Evolutionary conservation across 768 basidiomycete genomes (phyloP), one percentile per base, ranked within the genome.

Genomic region (Astraeus odoratus): DNA sequence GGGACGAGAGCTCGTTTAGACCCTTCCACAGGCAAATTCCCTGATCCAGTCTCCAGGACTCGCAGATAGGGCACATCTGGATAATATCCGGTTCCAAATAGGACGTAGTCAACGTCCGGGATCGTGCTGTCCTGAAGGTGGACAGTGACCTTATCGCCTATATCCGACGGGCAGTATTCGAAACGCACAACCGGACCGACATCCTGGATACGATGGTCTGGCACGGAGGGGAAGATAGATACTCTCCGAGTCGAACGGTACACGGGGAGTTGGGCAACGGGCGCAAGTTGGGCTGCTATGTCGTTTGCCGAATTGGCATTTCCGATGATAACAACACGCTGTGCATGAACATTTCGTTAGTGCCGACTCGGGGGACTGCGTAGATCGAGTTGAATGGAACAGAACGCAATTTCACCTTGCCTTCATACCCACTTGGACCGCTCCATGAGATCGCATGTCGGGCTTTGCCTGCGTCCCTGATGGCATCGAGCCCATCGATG

Each of bases 231-330:
- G 42, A 71, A 73, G 51, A 74, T 62, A 6, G 67, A 65, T 9
- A 66, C 59, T 0, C 71, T 66, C 2, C 76, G 72, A 20, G 69
- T 66, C 10, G 71, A 74, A 36, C 76, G 71, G 49, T 71, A 72
- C 0, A 77, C 64, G 4, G 76, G 75, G 1, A 58, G 48, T 27
- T 59, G 48, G 1, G 66, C 66, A 12, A 74, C 57, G 0, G 64
- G 45, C 0, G 64, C 66, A 0, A 77, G 61, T 27, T 76, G 74
- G 1, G 71, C 67, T 1, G 72, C 71, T 30, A 77, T 72, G 39
- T 78, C 76, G 50, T 78, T 78, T 27, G 67, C 65, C 2, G 76
- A 77, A 40, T 76, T 74, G 16, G 72, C 76, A 19, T 76, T 77
- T 9, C 72, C 76, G 3, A 77, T 56, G 8, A 78, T 64, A 1